Evolutionary conservation across 352 stramenopile genomes (phyloP).

Genomic region (Globisporangium yorkense): DNA sequence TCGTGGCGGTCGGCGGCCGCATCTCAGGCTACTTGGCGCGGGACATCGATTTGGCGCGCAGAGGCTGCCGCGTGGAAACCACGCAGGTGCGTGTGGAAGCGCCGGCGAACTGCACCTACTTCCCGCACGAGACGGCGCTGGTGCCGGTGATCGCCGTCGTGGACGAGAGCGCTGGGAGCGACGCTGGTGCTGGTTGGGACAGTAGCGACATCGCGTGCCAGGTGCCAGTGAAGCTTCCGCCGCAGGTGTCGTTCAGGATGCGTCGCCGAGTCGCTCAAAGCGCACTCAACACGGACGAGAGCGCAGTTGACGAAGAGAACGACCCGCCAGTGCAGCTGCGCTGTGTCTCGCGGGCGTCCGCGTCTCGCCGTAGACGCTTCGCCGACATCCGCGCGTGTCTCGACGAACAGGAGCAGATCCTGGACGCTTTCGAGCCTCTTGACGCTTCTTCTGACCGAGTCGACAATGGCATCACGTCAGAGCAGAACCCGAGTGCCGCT

Average conservation of each 20-base stretch:
- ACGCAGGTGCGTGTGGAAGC: slow-evolving; percentile 26
- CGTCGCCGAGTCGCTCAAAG: background rate
- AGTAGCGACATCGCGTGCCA: too few relatives aligned
- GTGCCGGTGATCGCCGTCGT: slow-evolving; percentile 57
- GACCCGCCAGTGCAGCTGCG: background rate
- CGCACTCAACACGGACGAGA: too few relatives aligned
- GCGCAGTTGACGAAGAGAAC: too few relatives aligned
- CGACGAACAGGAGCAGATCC: background rate
- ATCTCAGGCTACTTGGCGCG: slow-evolving; percentile 67
- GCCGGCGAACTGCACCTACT: slow-evolving; percentile 56
- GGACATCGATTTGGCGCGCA: slow-evolving; percentile 33
- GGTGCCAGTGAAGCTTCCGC: too few relatives aligned
- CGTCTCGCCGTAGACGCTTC: slow-evolving; percentile 6
- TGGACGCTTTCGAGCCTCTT: background rate
- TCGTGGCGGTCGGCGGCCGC: slow-evolving; percentile 36
- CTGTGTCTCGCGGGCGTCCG: background rate
- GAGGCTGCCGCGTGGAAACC: slow-evolving; percentile 33
- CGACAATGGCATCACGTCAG: background rate
- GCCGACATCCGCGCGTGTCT: slow-evolving; percentile 11
- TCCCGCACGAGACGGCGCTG: slow-evolving; percentile 48
- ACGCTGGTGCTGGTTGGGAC: slow-evolving; percentile 14
- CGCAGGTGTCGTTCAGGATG: background rate
- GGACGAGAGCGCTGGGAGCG: slow-evolving; percentile 3
- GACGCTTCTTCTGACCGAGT: background rate
- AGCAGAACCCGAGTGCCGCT: background rate